Conservation (phyloP, 371 early-diverging fungal genomes). For the Homolaphlyctis polyrhiza region DNA sequence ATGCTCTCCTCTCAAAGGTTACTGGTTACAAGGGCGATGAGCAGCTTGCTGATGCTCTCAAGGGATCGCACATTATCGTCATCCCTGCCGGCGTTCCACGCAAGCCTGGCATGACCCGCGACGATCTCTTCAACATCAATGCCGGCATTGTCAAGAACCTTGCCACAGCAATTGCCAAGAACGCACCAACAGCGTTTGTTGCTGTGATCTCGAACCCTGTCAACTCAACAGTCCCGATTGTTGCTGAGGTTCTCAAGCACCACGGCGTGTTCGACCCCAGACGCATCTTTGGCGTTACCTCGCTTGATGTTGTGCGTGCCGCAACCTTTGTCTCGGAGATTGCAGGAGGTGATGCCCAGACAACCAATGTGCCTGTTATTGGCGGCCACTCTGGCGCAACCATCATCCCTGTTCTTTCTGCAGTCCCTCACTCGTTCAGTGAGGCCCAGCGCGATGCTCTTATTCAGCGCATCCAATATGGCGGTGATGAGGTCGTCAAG, state of each 20-base stretch:
- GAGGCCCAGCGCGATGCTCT: conserved; percentile 88
- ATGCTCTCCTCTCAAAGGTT: conserved; percentile 30
- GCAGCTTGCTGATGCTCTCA: conserved; percentile 78
- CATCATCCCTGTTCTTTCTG: conserved; percentile 94
- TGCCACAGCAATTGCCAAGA: conserved; percentile 59
- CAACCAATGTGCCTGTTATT: conserved; percentile 84
- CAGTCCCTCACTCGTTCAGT: conserved; percentile 67
- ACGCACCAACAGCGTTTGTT: conserved; percentile 94
- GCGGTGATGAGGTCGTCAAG: conserved; percentile 99
- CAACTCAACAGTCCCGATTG: conserved; percentile 99
- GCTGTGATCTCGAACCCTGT: conserved; percentile 99
- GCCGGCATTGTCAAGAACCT: conserved; percentile 92
- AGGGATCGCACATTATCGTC: conserved; percentile 86
- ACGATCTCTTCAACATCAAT: conserved; percentile 97
- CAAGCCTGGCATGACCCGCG: conserved; percentile 99
- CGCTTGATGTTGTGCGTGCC: conserved; percentile 97
- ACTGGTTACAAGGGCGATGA: conserved; percentile 82
- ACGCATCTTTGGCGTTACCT: conserved; percentile 96
- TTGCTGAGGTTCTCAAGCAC: conserved; percentile 94
- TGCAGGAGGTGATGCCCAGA: conserved; percentile 68
- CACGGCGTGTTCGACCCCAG: conserved; percentile 90
- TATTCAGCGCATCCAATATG: conserved; percentile 97
- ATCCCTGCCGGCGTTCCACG: conserved; percentile 99
- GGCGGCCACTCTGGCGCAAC: conserved; percentile 99
- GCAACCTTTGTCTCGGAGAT: conserved; percentile 90